These are phyloP conservation scores for Podaxis sp. DNA, from an alignment of 768 basidiomycete genomes.

Conservation along the genomic window DNA sequence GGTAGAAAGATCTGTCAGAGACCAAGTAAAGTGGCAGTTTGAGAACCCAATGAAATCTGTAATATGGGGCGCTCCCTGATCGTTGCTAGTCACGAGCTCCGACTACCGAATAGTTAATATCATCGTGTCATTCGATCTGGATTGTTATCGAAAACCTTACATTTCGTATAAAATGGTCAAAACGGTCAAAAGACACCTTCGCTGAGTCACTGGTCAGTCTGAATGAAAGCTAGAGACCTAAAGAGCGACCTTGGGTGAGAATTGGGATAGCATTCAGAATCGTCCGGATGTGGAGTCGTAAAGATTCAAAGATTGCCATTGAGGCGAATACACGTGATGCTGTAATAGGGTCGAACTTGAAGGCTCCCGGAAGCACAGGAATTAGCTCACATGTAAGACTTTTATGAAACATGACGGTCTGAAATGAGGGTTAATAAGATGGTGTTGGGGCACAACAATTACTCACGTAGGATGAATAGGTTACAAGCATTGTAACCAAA, in stretches of 20 bases:
- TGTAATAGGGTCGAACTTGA: not conserved
- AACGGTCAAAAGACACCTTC: constrained; percentile 65
- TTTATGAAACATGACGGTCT: constrained; percentile 38
- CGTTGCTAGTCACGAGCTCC: not conserved
- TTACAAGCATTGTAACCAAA: constrained; percentile 61
- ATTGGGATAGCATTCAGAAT: constrained; percentile 26
- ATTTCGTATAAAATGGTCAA: constrained; percentile 37
- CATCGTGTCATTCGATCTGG: not conserved
- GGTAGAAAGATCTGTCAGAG: constrained; percentile 34
- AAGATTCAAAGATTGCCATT: constrained; percentile 53
- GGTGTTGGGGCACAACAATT: not conserved
- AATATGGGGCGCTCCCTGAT: not conserved
- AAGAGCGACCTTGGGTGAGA: constrained; percentile 17
- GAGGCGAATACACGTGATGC: not conserved
- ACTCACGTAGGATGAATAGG: constrained; percentile 51
- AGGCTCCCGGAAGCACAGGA: not conserved
- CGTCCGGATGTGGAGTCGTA: constrained; percentile 50
- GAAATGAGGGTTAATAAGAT: not conserved
- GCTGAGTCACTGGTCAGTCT: constrained; percentile 23
- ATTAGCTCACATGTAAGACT: constrained; percentile 26
- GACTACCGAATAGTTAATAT: not conserved
- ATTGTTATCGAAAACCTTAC: constrained; percentile 19
- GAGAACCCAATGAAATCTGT: constrained; percentile 40
- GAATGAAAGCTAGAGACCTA: not conserved
- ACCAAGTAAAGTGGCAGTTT: constrained; percentile 58